Conservation (phyloP, 169 alveolate species). For the Eimeria mitis region DNA sequence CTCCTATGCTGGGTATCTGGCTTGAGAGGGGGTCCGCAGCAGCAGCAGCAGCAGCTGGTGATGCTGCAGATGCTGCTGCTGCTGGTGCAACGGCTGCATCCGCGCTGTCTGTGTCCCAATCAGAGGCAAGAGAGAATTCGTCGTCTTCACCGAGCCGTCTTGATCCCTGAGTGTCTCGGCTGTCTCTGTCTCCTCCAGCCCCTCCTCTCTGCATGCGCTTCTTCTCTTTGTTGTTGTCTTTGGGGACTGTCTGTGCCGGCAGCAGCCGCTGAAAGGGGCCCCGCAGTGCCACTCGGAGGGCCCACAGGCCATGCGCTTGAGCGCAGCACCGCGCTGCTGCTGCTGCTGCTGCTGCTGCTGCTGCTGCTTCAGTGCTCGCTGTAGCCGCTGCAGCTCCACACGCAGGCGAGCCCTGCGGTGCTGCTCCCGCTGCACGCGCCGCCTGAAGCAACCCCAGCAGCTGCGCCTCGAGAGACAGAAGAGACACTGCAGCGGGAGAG, state of each 20-base stretch:
- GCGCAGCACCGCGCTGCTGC: slow-evolving; percentile 67
- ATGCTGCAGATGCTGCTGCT: slow-evolving; percentile 4
- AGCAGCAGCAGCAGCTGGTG: not conserved
- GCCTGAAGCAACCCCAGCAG: slow-evolving; percentile 29
- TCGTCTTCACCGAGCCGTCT: slow-evolving; percentile 17
- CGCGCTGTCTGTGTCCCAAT: slow-evolving; percentile 12
- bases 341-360: not conserved
- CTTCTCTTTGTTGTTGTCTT: not conserved
- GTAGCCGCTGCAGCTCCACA: not conserved
- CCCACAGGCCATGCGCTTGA: slow-evolving; percentile 46
- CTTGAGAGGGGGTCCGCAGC: not conserved
- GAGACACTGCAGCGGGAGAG: slow-evolving; percentile 29
- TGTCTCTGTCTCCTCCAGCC: not conserved
- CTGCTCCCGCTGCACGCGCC: not conserved
- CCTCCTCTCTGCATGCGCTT: not conserved
- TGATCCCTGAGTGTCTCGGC: not conserved
- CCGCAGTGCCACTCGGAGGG: slow-evolving; percentile 53
- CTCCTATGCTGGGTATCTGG: not conserved
- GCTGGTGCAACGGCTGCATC: not conserved
- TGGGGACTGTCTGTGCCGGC: not conserved
- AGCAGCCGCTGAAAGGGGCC: slow-evolving; percentile 40
- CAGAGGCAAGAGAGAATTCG: slow-evolving; percentile 32
- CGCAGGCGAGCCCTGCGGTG: not conserved
- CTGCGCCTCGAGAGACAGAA: slow-evolving; percentile 34
- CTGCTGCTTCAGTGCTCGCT: not conserved